Conservation (phyloP, 768 basidiomycete species). For the Clavaria fumosa region DNA sequence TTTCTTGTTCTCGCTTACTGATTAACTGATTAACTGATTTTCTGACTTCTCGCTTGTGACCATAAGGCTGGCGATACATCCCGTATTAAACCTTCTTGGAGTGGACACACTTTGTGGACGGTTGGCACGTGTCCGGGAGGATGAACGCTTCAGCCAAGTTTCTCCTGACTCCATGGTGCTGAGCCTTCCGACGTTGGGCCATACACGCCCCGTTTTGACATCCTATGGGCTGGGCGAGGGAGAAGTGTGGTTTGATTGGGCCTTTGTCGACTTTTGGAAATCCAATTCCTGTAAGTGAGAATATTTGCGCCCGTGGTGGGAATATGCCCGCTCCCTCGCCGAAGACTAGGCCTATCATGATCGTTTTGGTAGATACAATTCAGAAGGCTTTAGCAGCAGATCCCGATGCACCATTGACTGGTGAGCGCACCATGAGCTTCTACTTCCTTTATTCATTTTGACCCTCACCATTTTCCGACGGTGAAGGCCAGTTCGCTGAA, state of each 20-base stretch:
- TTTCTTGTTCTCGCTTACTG: conserved; percentile 27
- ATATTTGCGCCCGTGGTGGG: too few species aligned
- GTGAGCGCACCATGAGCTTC: conserved; percentile 32
- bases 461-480: conserved; percentile 8
- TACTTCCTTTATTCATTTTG: conserved; percentile 2
- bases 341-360: too few species aligned
- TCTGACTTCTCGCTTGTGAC: conserved; percentile 5
- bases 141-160: conserved; percentile 82
- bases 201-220: conserved; percentile 22
- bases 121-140: conserved; percentile 78
- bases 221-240: conserved; percentile 41
- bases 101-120: conserved; percentile 79
- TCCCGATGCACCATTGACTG: conserved; percentile 46
- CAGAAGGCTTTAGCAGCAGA: conserved; percentile 60
- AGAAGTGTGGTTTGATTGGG: conserved; percentile 97
- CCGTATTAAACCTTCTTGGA: conserved; percentile 81
- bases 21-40: conserved; percentile 1
- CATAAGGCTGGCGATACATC: conserved; percentile 64
- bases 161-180: conserved; percentile 74
- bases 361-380: conserved; percentile 39
- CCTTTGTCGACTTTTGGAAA: conserved; percentile 97
- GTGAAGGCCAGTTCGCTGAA: conserved; percentile 64
- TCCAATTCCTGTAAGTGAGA: conserved; percentile 81
- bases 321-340: too few species aligned
- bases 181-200: conserved; percentile 27